Evolutionary conservation across 2,329 filamentous ascomycete genomes (phyloP).

Genomic region (Clonostachys chloroleuca): DNA sequence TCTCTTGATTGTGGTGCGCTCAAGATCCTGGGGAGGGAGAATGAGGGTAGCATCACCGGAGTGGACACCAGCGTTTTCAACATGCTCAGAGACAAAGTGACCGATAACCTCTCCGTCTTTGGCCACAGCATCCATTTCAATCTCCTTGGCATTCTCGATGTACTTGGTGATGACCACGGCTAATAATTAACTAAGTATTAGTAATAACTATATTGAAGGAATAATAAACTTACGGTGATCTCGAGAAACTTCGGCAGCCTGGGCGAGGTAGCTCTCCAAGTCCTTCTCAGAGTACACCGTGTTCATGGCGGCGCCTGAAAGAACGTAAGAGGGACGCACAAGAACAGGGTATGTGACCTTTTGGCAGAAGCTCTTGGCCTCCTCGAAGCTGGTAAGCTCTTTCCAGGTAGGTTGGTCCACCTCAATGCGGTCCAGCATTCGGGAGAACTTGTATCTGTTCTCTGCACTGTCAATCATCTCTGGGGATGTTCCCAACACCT

Average conservation of each 20-base stretch:
- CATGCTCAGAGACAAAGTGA: constrained; percentile 97
- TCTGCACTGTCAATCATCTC: constrained; percentile 99
- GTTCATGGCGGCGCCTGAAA: constrained; percentile 98
- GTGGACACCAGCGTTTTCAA: constrained; percentile 97
- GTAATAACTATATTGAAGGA: no score
- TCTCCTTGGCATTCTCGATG: constrained; percentile 98
- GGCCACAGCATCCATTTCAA: constrained; percentile 98
- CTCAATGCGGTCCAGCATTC: constrained; percentile 90
- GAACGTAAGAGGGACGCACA: constrained; percentile 91
- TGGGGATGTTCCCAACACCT: constrained; percentile 89
- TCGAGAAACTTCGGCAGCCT: constrained; percentile 88
- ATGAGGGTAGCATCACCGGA: constrained; percentile 97
- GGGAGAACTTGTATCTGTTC: constrained; percentile 97
- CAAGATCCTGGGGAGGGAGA: constrained; percentile 88
- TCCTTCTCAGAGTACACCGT: constrained; percentile 97
- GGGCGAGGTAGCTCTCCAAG: constrained; percentile 79
- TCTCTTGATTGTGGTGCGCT: constrained; percentile 79
- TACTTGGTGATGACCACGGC: constrained; percentile 99
- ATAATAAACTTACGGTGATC: no score
- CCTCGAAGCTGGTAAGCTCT: constrained; percentile 90
- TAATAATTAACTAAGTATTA: no score
- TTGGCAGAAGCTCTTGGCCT: constrained; percentile 82
- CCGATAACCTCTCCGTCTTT: constrained; percentile 85
- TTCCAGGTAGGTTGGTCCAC: constrained; percentile 99
- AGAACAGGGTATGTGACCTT: constrained; percentile 90